Evolutionary conservation across 345 rosid species (phyloP).

Genomic region (Eucalyptus rudis): DNA sequence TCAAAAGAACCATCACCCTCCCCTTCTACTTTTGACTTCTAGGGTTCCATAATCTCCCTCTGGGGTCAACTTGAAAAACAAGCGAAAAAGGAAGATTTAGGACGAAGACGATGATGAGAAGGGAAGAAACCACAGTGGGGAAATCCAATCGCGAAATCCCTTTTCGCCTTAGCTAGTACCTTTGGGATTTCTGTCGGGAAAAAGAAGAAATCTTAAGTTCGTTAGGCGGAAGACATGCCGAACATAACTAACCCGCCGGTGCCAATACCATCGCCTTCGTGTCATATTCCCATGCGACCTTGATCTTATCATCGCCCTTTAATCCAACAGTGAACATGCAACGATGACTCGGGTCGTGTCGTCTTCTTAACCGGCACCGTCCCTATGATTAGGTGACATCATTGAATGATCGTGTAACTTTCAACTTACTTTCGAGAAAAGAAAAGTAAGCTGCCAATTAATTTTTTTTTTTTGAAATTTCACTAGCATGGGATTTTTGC

Average conservation of each 20-base stretch:
- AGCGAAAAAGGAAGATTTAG: background rate
- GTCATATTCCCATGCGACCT: background rate
- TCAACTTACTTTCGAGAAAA: background rate
- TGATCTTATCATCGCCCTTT: background rate
- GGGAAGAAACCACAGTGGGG: background rate
- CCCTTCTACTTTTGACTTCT: background rate
- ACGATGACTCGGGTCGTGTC: background rate
- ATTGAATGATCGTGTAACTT: background rate
- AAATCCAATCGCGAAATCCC: background rate
- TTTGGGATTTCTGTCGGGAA: background rate
- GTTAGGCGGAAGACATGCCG: background rate
- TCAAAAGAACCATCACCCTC: background rate
- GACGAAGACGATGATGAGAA: background rate
- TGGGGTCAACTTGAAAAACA: background rate
- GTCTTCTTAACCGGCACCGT: rapidly evolving
- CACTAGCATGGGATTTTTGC: background rate
- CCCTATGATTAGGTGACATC: background rate
- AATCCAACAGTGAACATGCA: background rate
- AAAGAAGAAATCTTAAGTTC: background rate
- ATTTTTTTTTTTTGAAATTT: background rate
- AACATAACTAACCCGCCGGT: background rate
- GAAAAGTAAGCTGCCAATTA: background rate
- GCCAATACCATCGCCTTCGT: rapidly evolving
- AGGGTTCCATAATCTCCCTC: background rate
- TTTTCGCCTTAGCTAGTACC: background rate